phyloP scores from a whole-genome alignment of 495 filamentous ascomycete genomes.

The Corynascus novoguineensis region DNA sequence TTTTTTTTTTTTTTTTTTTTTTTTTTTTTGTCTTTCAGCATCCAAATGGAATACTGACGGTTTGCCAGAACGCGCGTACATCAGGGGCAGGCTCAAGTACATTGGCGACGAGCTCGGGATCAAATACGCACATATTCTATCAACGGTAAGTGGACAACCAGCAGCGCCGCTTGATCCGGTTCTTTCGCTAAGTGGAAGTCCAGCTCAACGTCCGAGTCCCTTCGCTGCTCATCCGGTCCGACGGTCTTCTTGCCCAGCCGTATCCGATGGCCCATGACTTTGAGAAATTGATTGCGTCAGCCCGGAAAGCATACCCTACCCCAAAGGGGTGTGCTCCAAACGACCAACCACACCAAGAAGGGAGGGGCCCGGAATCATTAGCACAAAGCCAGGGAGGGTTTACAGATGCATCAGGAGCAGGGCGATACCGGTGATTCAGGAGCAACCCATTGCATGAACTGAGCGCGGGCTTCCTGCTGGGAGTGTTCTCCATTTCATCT shows the following conservation, averaged over 20 bases:
- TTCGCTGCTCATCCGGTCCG: slow-evolving; percentile 49
- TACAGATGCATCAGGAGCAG: not conserved
- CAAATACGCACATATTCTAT: slow-evolving; percentile 44
- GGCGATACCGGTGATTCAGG: slow-evolving; percentile 1
- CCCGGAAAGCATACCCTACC: slow-evolving; percentile 12
- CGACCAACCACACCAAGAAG: slow-evolving; percentile 37
- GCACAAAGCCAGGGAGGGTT: slow-evolving; percentile 8
- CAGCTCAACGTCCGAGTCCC: slow-evolving; percentile 38
- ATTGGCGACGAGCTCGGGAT: slow-evolving; percentile 46
- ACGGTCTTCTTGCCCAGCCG: slow-evolving; percentile 35
- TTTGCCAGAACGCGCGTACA: slow-evolving; percentile 38
- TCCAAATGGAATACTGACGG: not conserved
- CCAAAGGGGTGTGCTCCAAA: slow-evolving; percentile 25
- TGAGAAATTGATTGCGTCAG: slow-evolving; percentile 26
- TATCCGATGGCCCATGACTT: slow-evolving; percentile 32
- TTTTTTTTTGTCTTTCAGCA: too few relatives aligned
- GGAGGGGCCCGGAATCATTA: slow-evolving; percentile 30
- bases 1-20: too few relatives aligned
- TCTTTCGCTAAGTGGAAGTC: not conserved
- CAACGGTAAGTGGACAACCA: slow-evolving; percentile 23
- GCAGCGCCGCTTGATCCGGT: not conserved
- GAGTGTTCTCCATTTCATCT: not conserved
- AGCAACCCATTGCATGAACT: slow-evolving; percentile 13
- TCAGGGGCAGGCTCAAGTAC: slow-evolving; percentile 39
- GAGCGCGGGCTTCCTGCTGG: not conserved